phyloP scores from a whole-genome alignment of 805 yeast species.

The Lipomyces kockii region DNA sequence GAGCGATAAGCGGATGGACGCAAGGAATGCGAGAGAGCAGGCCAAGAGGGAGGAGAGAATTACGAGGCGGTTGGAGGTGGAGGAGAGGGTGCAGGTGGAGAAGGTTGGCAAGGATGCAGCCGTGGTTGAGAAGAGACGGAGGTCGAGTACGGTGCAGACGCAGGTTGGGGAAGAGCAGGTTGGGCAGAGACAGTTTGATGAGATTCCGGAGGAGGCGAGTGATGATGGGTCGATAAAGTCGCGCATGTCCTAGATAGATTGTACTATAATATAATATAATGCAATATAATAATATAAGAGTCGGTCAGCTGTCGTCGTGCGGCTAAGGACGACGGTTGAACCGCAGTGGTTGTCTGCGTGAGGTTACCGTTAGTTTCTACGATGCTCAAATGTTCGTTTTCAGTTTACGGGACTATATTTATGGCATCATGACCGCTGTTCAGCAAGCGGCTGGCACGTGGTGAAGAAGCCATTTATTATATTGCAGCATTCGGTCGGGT shows the following conservation, averaged over 20 bases:
- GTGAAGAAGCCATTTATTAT: too few species aligned
- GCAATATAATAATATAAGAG: too few species aligned
- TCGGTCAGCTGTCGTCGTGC: too few species aligned
- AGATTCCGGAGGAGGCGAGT: slow-evolving; percentile 18
- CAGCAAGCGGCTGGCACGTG: too few species aligned
- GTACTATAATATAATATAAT: too few species aligned
- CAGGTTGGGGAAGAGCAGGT: neutral
- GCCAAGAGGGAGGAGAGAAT: slow-evolving; percentile 15
- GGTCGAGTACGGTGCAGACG: neutral
- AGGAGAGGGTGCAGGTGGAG: slow-evolving; percentile 10
- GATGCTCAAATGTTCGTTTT: too few species aligned
- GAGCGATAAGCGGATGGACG: slow-evolving; percentile 39
- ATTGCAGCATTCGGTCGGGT: too few species aligned
- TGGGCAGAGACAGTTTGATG: neutral
- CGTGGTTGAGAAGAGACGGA: neutral
- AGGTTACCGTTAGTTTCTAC: too few species aligned
- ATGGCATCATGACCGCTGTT: too few species aligned
- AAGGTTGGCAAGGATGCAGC: slow-evolving; percentile 6
- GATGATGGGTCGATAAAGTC: slow-evolving; percentile 4
- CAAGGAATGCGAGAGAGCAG: slow-evolving; percentile 15
- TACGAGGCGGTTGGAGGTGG: slow-evolving; percentile 6
- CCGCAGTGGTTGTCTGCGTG: too few species aligned
- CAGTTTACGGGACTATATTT: too few species aligned
- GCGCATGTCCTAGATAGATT: neutral
- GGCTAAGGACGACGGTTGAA: too few species aligned